A percentile compares a stretch with the other conserved stretches of the same genome.
Evolutionary conservation across 1,284 basidiomycete species (phyloP).

Genomic region (Austroboletus niveus): DNA sequence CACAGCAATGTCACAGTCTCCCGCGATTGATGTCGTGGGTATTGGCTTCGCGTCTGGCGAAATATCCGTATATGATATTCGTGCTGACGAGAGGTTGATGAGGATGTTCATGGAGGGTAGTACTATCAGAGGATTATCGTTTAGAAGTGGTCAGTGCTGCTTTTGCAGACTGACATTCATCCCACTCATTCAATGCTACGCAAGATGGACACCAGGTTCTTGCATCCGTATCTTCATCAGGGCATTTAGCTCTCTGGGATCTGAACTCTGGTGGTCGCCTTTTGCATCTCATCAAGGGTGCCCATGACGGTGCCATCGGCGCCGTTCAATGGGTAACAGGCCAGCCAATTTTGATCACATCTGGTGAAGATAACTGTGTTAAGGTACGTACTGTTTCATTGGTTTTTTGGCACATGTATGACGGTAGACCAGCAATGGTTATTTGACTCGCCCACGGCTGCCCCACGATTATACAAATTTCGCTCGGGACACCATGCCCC

Average conservation of each 20-base stretch:
- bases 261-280: constrained; percentile 79
- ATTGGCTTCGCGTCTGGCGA: constrained; percentile 88
- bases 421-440: constrained; percentile 83
- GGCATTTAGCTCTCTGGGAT: constrained; percentile 91
- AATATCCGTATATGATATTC: constrained; percentile 87
- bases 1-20: constrained; percentile 84
- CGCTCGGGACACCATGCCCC: constrained; percentile 91
- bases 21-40: constrained; percentile 94
- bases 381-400: constrained; percentile 53
- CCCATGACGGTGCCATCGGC: constrained; percentile 82
- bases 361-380: constrained; percentile 90
- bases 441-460: constrained; percentile 86
- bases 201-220: constrained; percentile 85
- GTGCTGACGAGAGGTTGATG: constrained; percentile 86
- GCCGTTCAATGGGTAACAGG: constrained; percentile 88
- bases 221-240: constrained; percentile 82
- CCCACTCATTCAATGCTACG: constrained; percentile 1
- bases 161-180: not conserved
- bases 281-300: constrained; percentile 80
- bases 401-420: constrained; percentile 1
- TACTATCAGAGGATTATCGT: constrained; percentile 72
- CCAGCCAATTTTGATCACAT: constrained; percentile 85
- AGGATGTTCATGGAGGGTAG: constrained; percentile 87
- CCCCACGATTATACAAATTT: constrained; percentile 87
- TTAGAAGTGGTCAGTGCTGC: constrained; percentile 73